Evolutionary conservation across 306 rosid species (phyloP).

Genomic region (Clitoria ternatea): DNA sequence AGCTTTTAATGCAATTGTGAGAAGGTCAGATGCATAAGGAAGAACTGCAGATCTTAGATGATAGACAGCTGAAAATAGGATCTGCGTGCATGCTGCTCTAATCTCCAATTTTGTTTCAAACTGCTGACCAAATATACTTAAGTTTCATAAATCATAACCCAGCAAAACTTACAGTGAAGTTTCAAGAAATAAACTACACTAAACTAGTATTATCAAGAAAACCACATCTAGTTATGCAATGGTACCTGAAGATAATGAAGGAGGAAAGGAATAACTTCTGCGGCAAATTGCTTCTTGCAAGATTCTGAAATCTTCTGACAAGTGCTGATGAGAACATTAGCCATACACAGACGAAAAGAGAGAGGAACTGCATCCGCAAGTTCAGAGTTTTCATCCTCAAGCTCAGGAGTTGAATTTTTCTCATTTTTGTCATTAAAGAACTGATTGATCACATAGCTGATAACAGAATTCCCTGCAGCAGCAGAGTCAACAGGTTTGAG

Average conservation of each 20-base stretch:
- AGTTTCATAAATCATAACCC: conserved; percentile 25
- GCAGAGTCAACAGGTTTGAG: conserved; percentile 36
- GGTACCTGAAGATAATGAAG: conserved; percentile 62
- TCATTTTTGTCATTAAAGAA: conserved; percentile 29
- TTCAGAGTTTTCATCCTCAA: conserved; percentile 18
- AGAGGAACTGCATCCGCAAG: conserved; percentile 38
- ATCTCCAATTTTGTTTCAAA: conserved; percentile 48
- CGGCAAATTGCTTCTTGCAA: conserved; percentile 50
- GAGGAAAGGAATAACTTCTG: conserved; percentile 52
- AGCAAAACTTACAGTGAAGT: conserved; percentile 9
- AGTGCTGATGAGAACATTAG: conserved; percentile 85
- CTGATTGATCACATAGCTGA: conserved; percentile 43
- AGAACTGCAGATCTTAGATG: conserved; percentile 63
- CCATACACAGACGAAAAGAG: conserved; percentile 74
- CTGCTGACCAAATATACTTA: conserved; percentile 35
- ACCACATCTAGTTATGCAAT: not conserved
- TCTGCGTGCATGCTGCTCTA: conserved; percentile 78
- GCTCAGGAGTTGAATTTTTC: conserved; percentile 24
- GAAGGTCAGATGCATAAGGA: conserved; percentile 59
- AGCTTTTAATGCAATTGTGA: conserved; percentile 60
- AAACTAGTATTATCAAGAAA: not conserved
- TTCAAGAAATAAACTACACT: conserved; percentile 3
- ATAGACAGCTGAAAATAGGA: conserved; percentile 82
- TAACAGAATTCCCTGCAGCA: conserved; percentile 37
- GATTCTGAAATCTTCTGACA: conserved; percentile 72